Evolutionary conservation across 2,329 filamentous ascomycete genomes (phyloP).

Genomic region (Fusarium temperatum): DNA sequence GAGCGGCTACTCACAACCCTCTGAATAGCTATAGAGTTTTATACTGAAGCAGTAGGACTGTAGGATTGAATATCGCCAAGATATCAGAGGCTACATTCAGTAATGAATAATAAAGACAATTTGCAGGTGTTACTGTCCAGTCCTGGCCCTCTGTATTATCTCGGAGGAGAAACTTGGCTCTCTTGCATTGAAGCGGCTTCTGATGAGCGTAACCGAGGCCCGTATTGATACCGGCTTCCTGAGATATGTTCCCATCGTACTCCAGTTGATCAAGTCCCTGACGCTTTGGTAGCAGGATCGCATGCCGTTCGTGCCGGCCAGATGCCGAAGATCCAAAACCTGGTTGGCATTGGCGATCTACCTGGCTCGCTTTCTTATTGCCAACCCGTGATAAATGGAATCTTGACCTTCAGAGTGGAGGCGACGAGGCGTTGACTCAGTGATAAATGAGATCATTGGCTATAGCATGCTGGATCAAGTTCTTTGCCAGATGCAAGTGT

Average conservation of each 20-base stretch:
- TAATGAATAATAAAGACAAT: too few relatives aligned
- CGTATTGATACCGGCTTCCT: not conserved
- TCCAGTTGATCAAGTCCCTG: not conserved
- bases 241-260: not conserved
- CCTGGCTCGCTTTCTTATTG: not conserved
- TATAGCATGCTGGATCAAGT: not conserved
- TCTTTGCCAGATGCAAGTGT: not conserved
- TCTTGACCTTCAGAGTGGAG: rapidly evolving
- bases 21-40: rapidly evolving
- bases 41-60: not conserved
- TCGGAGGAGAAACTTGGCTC: not conserved
- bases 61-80: too few relatives aligned
- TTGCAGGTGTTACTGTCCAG: too few relatives aligned
- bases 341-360: rapidly evolving
- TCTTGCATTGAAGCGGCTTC: not conserved
- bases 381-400: not conserved
- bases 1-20: not conserved
- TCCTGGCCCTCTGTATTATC: too few relatives aligned
- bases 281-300: too few relatives aligned
- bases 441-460: too few relatives aligned
- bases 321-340: not conserved
- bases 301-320: not conserved
- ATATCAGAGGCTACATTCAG: too few relatives aligned
- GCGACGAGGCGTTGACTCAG: too few relatives aligned
- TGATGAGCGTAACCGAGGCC: not conserved